Conservation (phyloP, 257 asterid genomes). For the Lantana camara region DNA sequence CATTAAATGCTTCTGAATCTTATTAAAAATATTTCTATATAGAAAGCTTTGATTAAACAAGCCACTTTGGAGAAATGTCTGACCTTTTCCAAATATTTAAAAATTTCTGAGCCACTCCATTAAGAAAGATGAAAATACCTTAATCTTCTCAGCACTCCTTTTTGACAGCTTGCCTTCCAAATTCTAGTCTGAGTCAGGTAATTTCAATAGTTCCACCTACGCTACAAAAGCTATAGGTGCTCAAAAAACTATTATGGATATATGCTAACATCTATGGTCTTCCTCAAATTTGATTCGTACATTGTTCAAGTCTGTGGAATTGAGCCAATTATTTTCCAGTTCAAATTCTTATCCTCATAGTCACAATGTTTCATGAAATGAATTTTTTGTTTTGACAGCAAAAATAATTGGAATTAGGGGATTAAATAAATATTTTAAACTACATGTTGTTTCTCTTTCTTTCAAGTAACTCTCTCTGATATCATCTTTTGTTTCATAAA, state of each 20-base stretch:
- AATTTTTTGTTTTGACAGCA: neutral
- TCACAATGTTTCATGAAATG: neutral
- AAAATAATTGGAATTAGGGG: neutral
- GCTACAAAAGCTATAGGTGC: too few species aligned
- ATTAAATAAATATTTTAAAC: conserved; percentile 1
- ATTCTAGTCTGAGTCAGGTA: too few species aligned
- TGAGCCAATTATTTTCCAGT: neutral
- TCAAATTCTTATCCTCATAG: neutral
- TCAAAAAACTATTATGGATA: too few species aligned
- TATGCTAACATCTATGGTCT: too few species aligned
- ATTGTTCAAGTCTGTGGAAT: neutral
- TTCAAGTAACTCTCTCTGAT: neutral
- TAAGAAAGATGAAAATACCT: neutral
- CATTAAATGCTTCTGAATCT: neutral
- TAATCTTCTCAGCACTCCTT: neutral
- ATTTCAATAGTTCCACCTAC: too few species aligned
- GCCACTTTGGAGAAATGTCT: neutral
- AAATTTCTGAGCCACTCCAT: neutral
- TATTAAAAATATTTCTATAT: neutral
- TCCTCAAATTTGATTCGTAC: too few species aligned
- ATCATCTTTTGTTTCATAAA: conserved; percentile 17
- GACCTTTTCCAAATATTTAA: neutral
- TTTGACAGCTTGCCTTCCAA: too few species aligned
- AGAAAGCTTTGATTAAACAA: neutral
- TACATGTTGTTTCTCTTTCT: neutral